These are phyloP conservation scores for Suillus luteus DNA, from an alignment of 768 basidiomycete species.

Conservation along the genomic window DNA sequence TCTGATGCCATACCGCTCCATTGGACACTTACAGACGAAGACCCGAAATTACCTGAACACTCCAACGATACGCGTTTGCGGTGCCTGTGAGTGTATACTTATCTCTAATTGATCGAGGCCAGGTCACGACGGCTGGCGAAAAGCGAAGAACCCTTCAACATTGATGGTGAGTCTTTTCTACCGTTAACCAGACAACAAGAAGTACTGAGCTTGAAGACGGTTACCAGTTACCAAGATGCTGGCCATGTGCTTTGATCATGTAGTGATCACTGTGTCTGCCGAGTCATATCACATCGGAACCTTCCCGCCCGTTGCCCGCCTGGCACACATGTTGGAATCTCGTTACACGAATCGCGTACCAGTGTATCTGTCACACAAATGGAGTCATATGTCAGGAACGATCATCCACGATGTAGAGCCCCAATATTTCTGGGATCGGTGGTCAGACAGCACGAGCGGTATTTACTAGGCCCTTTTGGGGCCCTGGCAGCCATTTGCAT, in stretches of 20 bases:
- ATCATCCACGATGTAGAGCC: background rate
- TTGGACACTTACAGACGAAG: background rate
- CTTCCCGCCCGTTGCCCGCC: background rate
- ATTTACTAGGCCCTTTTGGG: background rate
- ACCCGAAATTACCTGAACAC: too few relatives aligned
- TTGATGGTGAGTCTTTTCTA: background rate
- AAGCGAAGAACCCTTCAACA: background rate
- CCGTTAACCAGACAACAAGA: background rate
- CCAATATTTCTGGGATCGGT: background rate
- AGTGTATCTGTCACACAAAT: background rate
- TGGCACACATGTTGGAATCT: background rate
- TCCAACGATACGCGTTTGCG: background rate
- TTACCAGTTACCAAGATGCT: background rate
- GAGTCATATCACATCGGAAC: background rate
- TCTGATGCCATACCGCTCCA: background rate
- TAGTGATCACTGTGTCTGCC: background rate
- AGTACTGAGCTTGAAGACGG: background rate
- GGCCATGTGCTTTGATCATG: background rate
- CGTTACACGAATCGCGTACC: too few relatives aligned
- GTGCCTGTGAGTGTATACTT: background rate
- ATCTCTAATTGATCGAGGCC: background rate
- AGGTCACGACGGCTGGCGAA: background rate
- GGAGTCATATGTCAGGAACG: background rate
- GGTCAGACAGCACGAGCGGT: background rate
- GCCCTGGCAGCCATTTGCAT: background rate